A percentile compares a stretch with the other conserved stretches of the same genome.
Conservation (phyloP, 2,329 filamentous ascomycete genomes). For the Epichloe brachyelytri region DNA sequence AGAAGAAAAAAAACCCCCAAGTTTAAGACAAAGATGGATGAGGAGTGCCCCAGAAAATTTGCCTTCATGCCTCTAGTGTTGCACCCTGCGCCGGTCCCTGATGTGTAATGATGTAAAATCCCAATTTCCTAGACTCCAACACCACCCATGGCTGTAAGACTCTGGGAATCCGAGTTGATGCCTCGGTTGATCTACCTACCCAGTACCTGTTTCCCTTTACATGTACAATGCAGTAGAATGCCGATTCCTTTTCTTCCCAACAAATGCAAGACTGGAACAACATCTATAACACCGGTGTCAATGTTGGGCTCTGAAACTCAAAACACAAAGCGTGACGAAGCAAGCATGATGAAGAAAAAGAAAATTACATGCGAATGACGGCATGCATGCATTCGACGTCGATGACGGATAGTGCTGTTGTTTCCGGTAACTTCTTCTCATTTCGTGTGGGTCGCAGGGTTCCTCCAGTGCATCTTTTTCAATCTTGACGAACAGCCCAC, state of each 20-base stretch:
- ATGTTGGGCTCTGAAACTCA: not conserved
- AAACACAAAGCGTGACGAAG: not conserved
- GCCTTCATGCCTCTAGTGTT: not conserved
- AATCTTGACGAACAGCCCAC: conserved; percentile 39
- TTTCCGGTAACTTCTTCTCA: not conserved
- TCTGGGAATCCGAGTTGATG: no score
- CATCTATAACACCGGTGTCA: not conserved
- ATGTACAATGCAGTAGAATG: not conserved
- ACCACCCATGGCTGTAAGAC: not conserved
- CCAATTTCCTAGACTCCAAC: not conserved
- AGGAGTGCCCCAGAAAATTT: not conserved
- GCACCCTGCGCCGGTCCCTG: not conserved
- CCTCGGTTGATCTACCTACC: no score
- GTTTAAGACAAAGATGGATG: not conserved
- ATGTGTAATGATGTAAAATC: not conserved
- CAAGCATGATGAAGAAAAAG: not conserved
- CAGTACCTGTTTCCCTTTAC: no score
- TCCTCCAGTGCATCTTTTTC: conserved; percentile 19
- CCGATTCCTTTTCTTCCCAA: not conserved
- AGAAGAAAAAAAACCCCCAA: not conserved
- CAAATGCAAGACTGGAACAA: not conserved
- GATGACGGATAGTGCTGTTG: not conserved
- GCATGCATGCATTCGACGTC: not conserved
- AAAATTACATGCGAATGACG: not conserved
- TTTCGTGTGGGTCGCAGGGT: not conserved